A percentile compares a stretch with the other conserved stretches of the same genome.
Evolutionary conservation across 2,329 filamentous ascomycete genomes (phyloP).

Genomic region (Cladosporium sp.): DNA sequence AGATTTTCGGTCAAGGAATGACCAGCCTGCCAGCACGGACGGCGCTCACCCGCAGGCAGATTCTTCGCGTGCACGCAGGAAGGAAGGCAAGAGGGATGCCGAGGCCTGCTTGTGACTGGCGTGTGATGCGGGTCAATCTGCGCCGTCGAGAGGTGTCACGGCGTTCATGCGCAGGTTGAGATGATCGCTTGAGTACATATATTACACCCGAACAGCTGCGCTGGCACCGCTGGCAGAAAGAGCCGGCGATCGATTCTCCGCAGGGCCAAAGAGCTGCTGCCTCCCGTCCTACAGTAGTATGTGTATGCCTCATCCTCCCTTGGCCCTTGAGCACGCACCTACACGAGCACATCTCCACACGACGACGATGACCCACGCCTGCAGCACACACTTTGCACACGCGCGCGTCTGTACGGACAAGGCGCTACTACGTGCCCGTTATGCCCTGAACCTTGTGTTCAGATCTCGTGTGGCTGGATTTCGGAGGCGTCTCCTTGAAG

Average conservation of each 20-base stretch:
- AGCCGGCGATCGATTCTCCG: conserved; percentile 11
- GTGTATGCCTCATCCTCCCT: neutral
- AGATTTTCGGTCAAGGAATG: no score
- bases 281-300: no score
- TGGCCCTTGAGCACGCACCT: neutral
- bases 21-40: neutral
- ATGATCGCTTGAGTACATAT: conserved; percentile 1
- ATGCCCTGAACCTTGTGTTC: no score
- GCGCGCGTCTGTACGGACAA: neutral
- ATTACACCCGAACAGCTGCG: neutral
- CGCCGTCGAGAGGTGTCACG: conserved; percentile 1
- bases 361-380: neutral
- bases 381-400: no score
- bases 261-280: neutral
- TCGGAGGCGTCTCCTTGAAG: neutral
- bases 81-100: neutral
- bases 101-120: no score
- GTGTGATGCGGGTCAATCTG: conserved; percentile 1
- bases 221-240: neutral
- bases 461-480: no score
- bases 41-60: neutral
- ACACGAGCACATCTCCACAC: neutral
- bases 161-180: neutral
- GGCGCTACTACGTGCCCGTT: neutral
- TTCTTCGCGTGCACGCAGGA: neutral